Evolutionary conservation across 768 basidiomycete genomes (phyloP).

Genomic region (Mycena filopes): DNA sequence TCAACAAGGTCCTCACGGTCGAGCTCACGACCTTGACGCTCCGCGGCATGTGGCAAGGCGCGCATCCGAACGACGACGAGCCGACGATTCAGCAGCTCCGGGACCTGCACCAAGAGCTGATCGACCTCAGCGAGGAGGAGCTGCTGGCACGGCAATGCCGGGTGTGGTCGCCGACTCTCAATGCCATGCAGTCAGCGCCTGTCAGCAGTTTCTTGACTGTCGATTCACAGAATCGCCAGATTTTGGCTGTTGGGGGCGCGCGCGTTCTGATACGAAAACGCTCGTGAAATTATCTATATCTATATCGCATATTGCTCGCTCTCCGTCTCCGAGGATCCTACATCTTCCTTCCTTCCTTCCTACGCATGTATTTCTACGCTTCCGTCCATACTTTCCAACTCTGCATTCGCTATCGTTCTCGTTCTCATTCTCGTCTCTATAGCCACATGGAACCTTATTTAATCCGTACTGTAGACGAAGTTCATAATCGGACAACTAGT

Average conservation of each 20-base stretch:
- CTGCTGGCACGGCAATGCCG: slow-evolving; percentile 4
- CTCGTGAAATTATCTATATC: too few relatives aligned
- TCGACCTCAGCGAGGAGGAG: slow-evolving; percentile 13
- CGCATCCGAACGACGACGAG: slow-evolving; percentile 15
- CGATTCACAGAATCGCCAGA: not conserved
- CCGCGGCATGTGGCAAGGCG: slow-evolving; percentile 15
- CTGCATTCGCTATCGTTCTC: too few relatives aligned
- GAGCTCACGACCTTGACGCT: slow-evolving; percentile 17
- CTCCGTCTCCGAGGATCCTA: too few relatives aligned
- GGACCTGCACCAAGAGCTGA: slow-evolving; percentile 14
- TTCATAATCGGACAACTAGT: too few relatives aligned
- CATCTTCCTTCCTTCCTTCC: too few relatives aligned
- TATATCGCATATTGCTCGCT: too few relatives aligned
- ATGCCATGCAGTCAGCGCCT: slow-evolving; percentile 1
- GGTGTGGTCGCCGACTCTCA: not conserved
- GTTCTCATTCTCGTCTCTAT: too few relatives aligned
- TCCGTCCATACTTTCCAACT: too few relatives aligned
- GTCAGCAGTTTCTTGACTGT: slow-evolving; percentile 2
- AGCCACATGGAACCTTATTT: too few relatives aligned
- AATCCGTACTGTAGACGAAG: too few relatives aligned
- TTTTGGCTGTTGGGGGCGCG: not conserved
- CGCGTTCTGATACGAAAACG: too few relatives aligned
- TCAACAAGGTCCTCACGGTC: not conserved
- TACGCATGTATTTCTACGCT: too few relatives aligned
- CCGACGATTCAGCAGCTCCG: slow-evolving; percentile 11